Conservation (phyloP, 345 rosid genomes). For the Eucalyptus decipiens region DNA sequence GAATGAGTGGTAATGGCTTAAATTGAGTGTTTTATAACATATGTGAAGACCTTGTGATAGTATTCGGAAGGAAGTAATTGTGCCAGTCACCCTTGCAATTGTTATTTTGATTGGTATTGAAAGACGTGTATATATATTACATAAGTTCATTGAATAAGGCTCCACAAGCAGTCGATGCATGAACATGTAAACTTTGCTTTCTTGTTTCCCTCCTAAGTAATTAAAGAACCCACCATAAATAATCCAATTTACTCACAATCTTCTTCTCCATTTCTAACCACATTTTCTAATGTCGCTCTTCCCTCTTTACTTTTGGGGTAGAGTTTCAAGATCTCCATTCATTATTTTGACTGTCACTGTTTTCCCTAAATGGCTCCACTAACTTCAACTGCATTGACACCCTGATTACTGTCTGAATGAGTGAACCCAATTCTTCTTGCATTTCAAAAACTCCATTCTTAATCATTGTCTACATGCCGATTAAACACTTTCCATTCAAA, state of each 20-base stretch:
- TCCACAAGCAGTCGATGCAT: not conserved
- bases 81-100: not conserved
- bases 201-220: not conserved
- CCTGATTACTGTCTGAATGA: not conserved
- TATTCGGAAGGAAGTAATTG: not conserved
- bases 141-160: too few relatives aligned
- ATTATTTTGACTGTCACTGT: not conserved
- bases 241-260: not conserved
- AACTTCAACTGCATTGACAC: not conserved
- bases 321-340: not conserved
- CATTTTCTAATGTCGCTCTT: not conserved
- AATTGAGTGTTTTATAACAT: not conserved
- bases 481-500: not conserved
- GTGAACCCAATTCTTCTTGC: not conserved
- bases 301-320: not conserved
- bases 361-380: not conserved
- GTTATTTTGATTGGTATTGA: not conserved
- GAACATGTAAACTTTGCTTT: not conserved
- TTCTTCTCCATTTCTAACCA: not conserved
- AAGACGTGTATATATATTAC: accelerated
- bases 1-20: not conserved
- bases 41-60: not conserved
- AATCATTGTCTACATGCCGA: not conserved
- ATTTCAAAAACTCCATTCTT: not conserved
- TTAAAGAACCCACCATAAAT: not conserved